Base-by-base conservation (phyloP, 495 filamentous ascomycete genomes). In the Penicillium steckii region DNA sequence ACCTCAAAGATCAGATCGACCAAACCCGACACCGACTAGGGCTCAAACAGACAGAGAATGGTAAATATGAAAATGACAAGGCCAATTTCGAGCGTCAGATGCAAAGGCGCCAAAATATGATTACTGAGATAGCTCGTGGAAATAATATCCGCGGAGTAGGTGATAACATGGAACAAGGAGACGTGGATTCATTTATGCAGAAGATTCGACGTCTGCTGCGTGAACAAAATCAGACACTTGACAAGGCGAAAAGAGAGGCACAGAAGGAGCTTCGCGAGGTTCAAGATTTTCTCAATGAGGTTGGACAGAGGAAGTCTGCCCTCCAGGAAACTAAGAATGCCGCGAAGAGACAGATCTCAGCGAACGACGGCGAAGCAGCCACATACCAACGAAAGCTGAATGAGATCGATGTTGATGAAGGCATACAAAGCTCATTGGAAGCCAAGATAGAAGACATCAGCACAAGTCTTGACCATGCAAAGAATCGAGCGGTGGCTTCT, bases 61-160 rank as follows among this genome's bases (percentile, higher is more conserved):
- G 94, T 24, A 90, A 85, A 61, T 84, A 85, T 60, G 84, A 94
- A 67, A 91, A 92, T 7, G 84, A 96, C 64, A 89, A 91, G 66
- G 85, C 86, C 60, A 87, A 86, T 54, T 91, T 93, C 59, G 90
- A 96, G 62, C 82, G 84, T 9, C 87, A 95, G 44, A 60, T 96
- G 4, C 73, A 80, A 53, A 69, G 79, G 21, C 85, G 93, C 22
- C 78, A 85, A 52, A 74, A 72, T 1, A 79, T 95, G 67, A 84
- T 97, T 51, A 89, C 82, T 55, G 86, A 95, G 9, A 81, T 88
- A 37, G 88, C 91, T 15, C 79, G 84, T 23, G 75, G 73, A n/a
- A 90, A 97, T 65, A 86, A 83, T 50, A 87, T 97, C 48, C 85
- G 88, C 18, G 92, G 91, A 0, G 93, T 89, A 59, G 89, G 95